Conservation (phyloP, 164 flowering plant genomes). For the Platanus orientalis region DNA sequence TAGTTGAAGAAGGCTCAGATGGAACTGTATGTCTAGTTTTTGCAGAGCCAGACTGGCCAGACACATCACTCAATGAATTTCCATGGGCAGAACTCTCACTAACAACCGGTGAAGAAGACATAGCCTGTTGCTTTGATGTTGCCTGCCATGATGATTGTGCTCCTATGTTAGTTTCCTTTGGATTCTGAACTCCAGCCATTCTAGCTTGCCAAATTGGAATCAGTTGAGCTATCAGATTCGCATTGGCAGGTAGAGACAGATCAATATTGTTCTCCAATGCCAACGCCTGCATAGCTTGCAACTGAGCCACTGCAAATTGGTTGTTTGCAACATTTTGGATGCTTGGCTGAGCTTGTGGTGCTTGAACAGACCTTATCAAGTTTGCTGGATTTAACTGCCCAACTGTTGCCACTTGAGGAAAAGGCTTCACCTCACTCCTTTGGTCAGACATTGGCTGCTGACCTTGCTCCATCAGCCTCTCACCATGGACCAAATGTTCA, state of each 20-base stretch:
- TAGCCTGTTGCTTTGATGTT: constrained; percentile 54
- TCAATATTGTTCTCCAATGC: constrained; percentile 87
- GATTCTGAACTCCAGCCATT: constrained; percentile 61
- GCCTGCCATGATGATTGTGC: constrained; percentile 42
- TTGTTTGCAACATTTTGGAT: constrained; percentile 50
- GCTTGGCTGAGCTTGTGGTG: constrained; percentile 47
- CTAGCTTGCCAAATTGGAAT: constrained; percentile 75
- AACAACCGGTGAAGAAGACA: constrained; percentile 47
- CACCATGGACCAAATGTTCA: constrained; percentile 51
- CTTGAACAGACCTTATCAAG: constrained; percentile 46
- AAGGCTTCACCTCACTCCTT: constrained; percentile 46
- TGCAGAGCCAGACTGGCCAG: constrained; percentile 61
- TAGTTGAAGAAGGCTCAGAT: constrained; percentile 41
- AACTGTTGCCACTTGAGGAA: constrained; percentile 27
- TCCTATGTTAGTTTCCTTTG: constrained; percentile 46
- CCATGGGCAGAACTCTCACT: constrained; percentile 69
- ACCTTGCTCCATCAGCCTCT: constrained; percentile 61
- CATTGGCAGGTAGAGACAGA: constrained; percentile 77
- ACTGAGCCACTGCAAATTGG: constrained; percentile 68
- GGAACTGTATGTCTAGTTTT: constrained; percentile 56
- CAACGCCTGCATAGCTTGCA: constrained; percentile 89
- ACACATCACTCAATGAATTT: constrained; percentile 64
- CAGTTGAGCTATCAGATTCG: constrained; percentile 66
- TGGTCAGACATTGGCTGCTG: constrained; percentile 45
- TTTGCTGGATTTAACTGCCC: constrained; percentile 48